Evolutionary conservation across 257 asterid species (phyloP), one percentile per base, ranked within the genome.

Genomic region (Vinca minor): DNA sequence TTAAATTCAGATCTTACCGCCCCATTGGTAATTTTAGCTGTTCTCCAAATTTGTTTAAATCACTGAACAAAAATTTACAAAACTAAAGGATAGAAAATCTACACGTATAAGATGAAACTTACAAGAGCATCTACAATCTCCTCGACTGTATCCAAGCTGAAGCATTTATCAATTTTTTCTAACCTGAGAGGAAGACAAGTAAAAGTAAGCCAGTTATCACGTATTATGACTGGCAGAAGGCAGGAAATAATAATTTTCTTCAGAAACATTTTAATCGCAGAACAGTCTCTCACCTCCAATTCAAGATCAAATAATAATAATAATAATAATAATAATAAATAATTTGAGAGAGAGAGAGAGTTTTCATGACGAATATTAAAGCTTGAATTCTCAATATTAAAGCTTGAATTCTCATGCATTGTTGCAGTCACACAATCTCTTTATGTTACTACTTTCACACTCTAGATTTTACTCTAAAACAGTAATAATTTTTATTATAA

Each of bases 91-190:
- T 6, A 12, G 14, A 60, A 10, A 45, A 4, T 35, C 57, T 14
- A 26, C 3, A 62, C 4, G 49, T 42, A 34, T 31, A 18, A 42
- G 23, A 44, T 36, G 72, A 58, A 48, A 68, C 95, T 79, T 75
- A 93, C 98, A 89, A 93, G 74, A 71, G 92, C 88, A 67, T 84
- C 88, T 62, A 93, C 70, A 46, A 89, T 93, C 76, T 89, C 99
- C 81, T 93, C 99, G 79, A 87, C 67, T 0, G 96, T 87, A 54
- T 93, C 95, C 46, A 71, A 77, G 77, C 92, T 56, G 72, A 93
- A 93, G 72, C 84, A 69, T 55, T 82, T 80, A 72, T 93, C 91
- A 21, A 93, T 89, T 59, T 70, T 74, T 68, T 87, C 88, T 54
- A 89, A 69, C 85, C 98, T 93, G 85, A 60, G 69, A 74, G 32